A percentile compares a stretch with the other conserved stretches of the same genome.
Evolutionary conservation across 768 basidiomycete genomes (phyloP).

Genomic region (Omphalotus guepiniiformis): DNA sequence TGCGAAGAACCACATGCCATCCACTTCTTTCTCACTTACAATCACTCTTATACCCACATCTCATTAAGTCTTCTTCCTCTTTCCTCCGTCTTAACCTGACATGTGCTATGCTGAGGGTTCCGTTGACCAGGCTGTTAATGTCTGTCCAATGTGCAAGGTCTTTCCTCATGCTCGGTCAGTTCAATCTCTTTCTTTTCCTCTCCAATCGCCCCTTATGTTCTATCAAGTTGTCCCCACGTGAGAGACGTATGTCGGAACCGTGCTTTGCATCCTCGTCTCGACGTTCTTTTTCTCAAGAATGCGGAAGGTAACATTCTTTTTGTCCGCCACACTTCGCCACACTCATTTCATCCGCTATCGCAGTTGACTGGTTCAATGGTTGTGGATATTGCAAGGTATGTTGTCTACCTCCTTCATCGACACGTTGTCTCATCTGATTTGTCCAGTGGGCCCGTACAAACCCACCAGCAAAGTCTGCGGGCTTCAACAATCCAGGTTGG

Average conservation of each 20-base stretch:
- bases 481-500: conserved; percentile 74
- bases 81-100: conserved; percentile 23
- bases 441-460: conserved; percentile 67
- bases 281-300: conserved; percentile 78
- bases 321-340: conserved; percentile 11
- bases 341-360: conserved; percentile 15
- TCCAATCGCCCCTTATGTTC: conserved; percentile 17
- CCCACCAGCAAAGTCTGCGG: conserved; percentile 46
- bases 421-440: conserved; percentile 16
- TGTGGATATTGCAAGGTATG: conserved; percentile 89
- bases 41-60: not conserved
- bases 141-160: conserved; percentile 85
- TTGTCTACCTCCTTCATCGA: conserved; percentile 14
- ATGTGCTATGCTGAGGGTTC: conserved; percentile 79
- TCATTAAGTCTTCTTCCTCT: conserved; percentile 16
- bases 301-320: conserved; percentile 64
- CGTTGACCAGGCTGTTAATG: conserved; percentile 58
- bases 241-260: conserved; percentile 76
- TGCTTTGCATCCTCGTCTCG: conserved; percentile 66
- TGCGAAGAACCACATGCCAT: not conserved
- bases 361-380: conserved; percentile 79
- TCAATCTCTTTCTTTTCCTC: conserved; percentile 6
- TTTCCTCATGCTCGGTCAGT: conserved; percentile 62
- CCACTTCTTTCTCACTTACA: not conserved
- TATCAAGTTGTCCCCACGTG: conserved; percentile 67